Conservation (phyloP, 306 rosid species). For the Biancaea sappan region DNA sequence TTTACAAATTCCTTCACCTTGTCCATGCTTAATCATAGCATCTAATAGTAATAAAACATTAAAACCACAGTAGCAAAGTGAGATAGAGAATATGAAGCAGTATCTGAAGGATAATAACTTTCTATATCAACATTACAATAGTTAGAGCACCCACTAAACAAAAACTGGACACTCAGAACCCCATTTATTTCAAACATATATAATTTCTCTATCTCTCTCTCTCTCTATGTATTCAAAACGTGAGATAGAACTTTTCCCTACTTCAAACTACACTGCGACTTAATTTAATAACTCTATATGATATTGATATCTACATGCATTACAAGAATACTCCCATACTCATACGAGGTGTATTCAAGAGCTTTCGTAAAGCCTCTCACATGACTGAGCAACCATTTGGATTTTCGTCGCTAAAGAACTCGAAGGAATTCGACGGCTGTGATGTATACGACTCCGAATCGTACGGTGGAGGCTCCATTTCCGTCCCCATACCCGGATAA, state of each 20-base stretch:
- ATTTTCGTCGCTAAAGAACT: constrained; percentile 84
- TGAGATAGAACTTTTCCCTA: background rate
- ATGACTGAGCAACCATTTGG: constrained; percentile 73
- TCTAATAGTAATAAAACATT: too few species aligned
- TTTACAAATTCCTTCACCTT: too few species aligned
- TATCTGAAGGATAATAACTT: background rate
- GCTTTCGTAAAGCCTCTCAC: constrained; percentile 39
- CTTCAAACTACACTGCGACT: background rate
- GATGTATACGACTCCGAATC: constrained; percentile 37
- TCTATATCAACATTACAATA: background rate
- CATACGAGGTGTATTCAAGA: constrained; percentile 32
- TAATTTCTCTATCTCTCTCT: background rate
- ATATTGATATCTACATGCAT: constrained; percentile 31
- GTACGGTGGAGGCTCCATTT: constrained; percentile 32
- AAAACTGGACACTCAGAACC: constrained; percentile 1
- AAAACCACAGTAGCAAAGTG: background rate
- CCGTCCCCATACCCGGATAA: constrained; percentile 22
- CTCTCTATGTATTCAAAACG: background rate
- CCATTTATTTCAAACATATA: constrained; percentile 15
- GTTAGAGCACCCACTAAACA: background rate
- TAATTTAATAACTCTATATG: background rate
- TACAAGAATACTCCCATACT: constrained; percentile 38
- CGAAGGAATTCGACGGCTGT: constrained; percentile 60
- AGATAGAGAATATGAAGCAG: background rate
- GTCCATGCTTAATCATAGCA: background rate